phyloP scores from a whole-genome alignment of 164 flowering plant genomes.

The grape (Vitis vinifera) region ASM3070453v1 NC_081809.1:6723001-6723500 shows the following conservation, averaged over 20 bases:
- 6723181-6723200: too few species aligned
- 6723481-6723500: too few species aligned
- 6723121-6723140: slow-evolving; percentile 78
- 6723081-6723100: slow-evolving; percentile 89
- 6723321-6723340: too few species aligned
- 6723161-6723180: not conserved
- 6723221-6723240: too few species aligned
- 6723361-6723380: not conserved
- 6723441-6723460: slow-evolving; percentile 85
- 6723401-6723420: slow-evolving; percentile 73
- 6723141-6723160: not conserved
- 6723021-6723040: slow-evolving; percentile 89
- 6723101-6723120: slow-evolving; percentile 93
- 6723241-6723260: too few species aligned
- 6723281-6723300: too few species aligned
- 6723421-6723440: slow-evolving; percentile 84
- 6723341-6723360: not conserved
- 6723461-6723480: not conserved
- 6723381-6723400: slow-evolving; percentile 54
- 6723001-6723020: slow-evolving; percentile 75
- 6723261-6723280: too few species aligned
- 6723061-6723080: slow-evolving; percentile 75
- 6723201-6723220: too few species aligned
- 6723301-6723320: too few species aligned
- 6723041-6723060: slow-evolving; percentile 71